Evolutionary conservation across 768 basidiomycete genomes (phyloP).

Genomic region (Sporobolomyces pararoseus): DNA sequence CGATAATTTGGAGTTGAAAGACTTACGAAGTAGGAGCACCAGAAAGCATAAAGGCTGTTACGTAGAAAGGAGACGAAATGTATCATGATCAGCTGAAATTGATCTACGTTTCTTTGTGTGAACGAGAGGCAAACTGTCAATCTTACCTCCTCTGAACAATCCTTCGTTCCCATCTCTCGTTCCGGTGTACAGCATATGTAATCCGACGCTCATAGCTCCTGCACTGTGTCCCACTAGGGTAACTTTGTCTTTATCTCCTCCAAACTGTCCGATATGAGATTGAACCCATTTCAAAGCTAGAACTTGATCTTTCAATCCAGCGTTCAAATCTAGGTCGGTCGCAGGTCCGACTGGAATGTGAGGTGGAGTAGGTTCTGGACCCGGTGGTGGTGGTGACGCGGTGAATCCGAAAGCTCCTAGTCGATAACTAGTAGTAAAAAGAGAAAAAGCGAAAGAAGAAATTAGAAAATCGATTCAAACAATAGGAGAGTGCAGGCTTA

Average conservation of each 20-base stretch:
- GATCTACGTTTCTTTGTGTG: too few relatives aligned
- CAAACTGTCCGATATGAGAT: slow-evolving; percentile 50
- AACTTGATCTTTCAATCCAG: slow-evolving; percentile 55
- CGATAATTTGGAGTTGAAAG: too few relatives aligned
- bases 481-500: slow-evolving; percentile 14
- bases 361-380: slow-evolving; percentile 6
- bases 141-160: slow-evolving; percentile 34
- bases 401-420: slow-evolving; percentile 37
- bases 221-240: slow-evolving; percentile 34
- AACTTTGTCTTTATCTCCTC: slow-evolving; percentile 48
- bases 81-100: not conserved
- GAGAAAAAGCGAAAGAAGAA: not conserved
- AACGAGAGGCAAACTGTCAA: too few relatives aligned
- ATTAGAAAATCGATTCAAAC: not conserved
- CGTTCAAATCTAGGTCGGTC: slow-evolving; percentile 52
- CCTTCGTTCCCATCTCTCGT: slow-evolving; percentile 15
- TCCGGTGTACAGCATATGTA: slow-evolving; percentile 33
- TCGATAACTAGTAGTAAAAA: slow-evolving; percentile 27
- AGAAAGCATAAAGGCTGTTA: slow-evolving; percentile 40
- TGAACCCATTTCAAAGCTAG: slow-evolving; percentile 52
- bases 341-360: slow-evolving; percentile 30
- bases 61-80: not conserved
- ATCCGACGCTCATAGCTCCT: slow-evolving; percentile 34
- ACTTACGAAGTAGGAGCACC: slow-evolving; percentile 40
- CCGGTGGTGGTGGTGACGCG: slow-evolving; percentile 30